phyloP scores from a whole-genome alignment of 176 grass and related monocot species.

The Juncus effusus region DNA sequence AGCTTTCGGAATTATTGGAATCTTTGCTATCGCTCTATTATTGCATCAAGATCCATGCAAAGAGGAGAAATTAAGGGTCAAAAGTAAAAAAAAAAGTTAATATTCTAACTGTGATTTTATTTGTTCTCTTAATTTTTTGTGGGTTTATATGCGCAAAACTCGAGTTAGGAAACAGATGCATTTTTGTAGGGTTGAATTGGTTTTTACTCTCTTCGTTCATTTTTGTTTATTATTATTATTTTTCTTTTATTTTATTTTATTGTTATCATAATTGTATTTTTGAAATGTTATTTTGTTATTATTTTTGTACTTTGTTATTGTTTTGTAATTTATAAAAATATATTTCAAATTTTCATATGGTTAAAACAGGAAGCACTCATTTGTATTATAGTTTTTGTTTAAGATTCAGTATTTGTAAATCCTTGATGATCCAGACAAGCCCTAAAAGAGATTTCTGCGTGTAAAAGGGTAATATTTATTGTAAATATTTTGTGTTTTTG shows the following conservation, averaged over 20 bases:
- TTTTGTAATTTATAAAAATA: too few species aligned
- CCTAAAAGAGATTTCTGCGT: too few species aligned
- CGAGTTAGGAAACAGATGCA: not conserved
- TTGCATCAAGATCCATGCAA: constrained; percentile 31
- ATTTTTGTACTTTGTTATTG: not conserved
- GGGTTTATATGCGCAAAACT: too few species aligned
- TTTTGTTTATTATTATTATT: not conserved
- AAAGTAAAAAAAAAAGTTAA: constrained; percentile 9
- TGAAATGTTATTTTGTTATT: not conserved
- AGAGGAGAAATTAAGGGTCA: not conserved
- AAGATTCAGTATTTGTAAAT: too few species aligned
- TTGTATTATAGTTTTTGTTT: too few species aligned
- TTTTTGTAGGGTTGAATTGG: constrained; percentile 2
- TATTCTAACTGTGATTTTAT: constrained; percentile 11
- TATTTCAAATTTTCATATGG: too few species aligned
- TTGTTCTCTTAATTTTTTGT: not conserved
- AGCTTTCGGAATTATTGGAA: constrained; percentile 59
- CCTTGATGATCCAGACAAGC: too few species aligned
- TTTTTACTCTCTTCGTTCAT: constrained; percentile 2
- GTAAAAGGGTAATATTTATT: too few species aligned
- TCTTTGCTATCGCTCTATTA: constrained; percentile 38
- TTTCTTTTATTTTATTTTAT: constrained; percentile 7
- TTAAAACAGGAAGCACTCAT: too few species aligned
- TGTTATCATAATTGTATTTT: not conserved
- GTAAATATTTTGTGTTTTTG: too few species aligned